Conservation (phyloP, 257 asterid genomes). For the Rhazya stricta region DNA sequence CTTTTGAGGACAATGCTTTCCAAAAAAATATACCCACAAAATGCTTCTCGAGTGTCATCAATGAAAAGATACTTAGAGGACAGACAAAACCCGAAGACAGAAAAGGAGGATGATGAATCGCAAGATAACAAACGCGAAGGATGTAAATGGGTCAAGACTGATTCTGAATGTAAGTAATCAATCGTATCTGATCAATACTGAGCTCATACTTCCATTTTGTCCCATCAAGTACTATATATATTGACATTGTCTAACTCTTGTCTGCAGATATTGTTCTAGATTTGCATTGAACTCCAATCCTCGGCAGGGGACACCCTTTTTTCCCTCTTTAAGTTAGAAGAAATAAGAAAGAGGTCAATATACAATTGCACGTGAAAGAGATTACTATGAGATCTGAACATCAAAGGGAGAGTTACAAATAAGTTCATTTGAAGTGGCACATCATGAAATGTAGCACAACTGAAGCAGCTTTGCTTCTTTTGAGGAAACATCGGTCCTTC, state of each 20-base stretch:
- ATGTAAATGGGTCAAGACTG: slow-evolving; percentile 81
- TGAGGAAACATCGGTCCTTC: slow-evolving; percentile 30
- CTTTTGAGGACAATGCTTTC: slow-evolving; percentile 76
- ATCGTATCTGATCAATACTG: no score
- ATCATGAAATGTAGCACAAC: slow-evolving; percentile 17
- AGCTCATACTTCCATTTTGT: no score
- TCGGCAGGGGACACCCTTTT: slow-evolving; percentile 19
- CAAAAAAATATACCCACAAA: slow-evolving; percentile 55
- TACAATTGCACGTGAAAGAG: not conserved
- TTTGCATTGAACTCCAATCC: slow-evolving; percentile 31
- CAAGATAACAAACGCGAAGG: slow-evolving; percentile 26
- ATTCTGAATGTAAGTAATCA: slow-evolving; percentile 67
- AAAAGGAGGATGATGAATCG: slow-evolving; percentile 41
- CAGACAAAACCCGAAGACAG: slow-evolving; percentile 19
- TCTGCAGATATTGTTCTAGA: slow-evolving; percentile 87
- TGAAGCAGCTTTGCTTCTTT: slow-evolving; percentile 19
- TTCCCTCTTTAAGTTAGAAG: not conserved
- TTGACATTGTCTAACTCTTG: not conserved
- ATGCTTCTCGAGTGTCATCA: slow-evolving; percentile 38
- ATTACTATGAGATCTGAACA: not conserved
- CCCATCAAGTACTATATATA: not conserved
- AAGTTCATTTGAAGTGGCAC: slow-evolving; percentile 11
- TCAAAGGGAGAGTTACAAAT: slow-evolving; percentile 18
- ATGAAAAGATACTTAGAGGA: slow-evolving; percentile 49
- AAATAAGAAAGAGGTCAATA: not conserved